Conservation (phyloP, 352 stramenopile genomes). For the Phytopythium sindhum region DNA sequence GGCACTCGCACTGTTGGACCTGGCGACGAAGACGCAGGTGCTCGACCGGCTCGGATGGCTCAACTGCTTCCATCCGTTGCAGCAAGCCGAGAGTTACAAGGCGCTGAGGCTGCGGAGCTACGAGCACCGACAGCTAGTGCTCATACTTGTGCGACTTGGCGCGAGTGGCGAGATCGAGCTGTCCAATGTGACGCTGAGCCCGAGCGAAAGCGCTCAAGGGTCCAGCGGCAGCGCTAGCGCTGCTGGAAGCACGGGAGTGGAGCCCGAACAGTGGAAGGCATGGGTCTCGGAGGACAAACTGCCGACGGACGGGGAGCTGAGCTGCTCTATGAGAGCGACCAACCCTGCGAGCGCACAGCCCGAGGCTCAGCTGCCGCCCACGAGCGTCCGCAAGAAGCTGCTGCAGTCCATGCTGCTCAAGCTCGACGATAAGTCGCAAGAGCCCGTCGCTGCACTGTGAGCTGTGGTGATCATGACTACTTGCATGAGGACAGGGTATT, state of each 20-base stretch:
- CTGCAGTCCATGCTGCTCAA: conserved; percentile 59
- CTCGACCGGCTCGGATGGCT: conserved; percentile 58
- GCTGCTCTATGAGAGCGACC: conserved; percentile 40
- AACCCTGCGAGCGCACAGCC: conserved; percentile 28
- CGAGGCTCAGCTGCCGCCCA: conserved; percentile 44
- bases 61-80: conserved; percentile 62
- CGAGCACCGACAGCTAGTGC: conserved; percentile 53
- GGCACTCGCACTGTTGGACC: conserved; percentile 58
- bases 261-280: conserved; percentile 47
- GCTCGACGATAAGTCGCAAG: conserved; percentile 44
- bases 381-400: conserved; percentile 55
- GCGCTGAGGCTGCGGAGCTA: conserved; percentile 39
- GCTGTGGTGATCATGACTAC: too few relatives aligned
- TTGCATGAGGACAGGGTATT: neutral
- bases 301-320: conserved; percentile 34
- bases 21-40: conserved; percentile 61
- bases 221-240: neutral
- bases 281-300: conserved; percentile 61
- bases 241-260: conserved; percentile 11
- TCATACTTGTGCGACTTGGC: conserved; percentile 53
- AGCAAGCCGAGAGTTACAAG: conserved; percentile 51
- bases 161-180: conserved; percentile 41
- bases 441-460: conserved; percentile 9
- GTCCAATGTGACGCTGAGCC: conserved; percentile 42
- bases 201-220: conserved; percentile 11